Evolutionary conservation across 805 yeast genomes (phyloP).

Genomic region (Zygoascus tannicola): DNA sequence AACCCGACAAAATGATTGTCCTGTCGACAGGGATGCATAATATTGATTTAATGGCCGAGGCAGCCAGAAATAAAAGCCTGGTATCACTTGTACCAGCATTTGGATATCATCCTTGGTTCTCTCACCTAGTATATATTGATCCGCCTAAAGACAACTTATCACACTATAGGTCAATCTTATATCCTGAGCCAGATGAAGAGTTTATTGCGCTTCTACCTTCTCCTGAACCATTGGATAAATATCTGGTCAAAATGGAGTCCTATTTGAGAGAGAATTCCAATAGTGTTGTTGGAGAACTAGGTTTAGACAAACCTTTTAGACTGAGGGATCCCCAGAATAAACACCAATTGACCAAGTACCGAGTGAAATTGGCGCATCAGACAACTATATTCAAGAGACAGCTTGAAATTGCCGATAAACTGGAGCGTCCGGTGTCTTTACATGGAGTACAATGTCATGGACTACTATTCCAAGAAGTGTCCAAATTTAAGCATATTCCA

Average conservation of each 20-base stretch:
- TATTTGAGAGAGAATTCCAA: constrained; percentile 26
- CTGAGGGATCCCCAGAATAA: constrained; percentile 43
- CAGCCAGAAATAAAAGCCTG: constrained; percentile 20
- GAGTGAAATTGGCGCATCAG: constrained; percentile 64
- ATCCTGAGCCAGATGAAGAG: constrained; percentile 28
- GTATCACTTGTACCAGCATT: constrained; percentile 29
- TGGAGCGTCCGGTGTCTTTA: constrained; percentile 50
- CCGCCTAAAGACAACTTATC: constrained; percentile 27
- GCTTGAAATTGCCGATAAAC: constrained; percentile 43
- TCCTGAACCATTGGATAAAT: constrained; percentile 41
- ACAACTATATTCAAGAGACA: constrained; percentile 39
- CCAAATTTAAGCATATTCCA: constrained; percentile 16
- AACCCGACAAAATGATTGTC: constrained; percentile 19
- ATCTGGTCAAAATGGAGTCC: constrained; percentile 28
- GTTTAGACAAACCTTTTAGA: constrained; percentile 69
- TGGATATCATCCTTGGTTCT: constrained; percentile 88
- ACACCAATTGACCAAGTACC: constrained; percentile 33
- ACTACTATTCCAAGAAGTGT: constrained; percentile 38
- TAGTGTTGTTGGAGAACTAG: constrained; percentile 81
- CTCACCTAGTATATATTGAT: constrained; percentile 48
- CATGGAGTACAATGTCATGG: constrained; percentile 85
- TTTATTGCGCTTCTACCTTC: constrained; percentile 47
- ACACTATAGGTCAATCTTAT: constrained; percentile 53
- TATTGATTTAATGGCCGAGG: constrained; percentile 18
- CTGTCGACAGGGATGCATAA: constrained; percentile 33